These are phyloP conservation scores for Wickerhamiella galacta DNA, from an alignment of 805 yeast genomes.

Conservation along the genomic window DNA sequence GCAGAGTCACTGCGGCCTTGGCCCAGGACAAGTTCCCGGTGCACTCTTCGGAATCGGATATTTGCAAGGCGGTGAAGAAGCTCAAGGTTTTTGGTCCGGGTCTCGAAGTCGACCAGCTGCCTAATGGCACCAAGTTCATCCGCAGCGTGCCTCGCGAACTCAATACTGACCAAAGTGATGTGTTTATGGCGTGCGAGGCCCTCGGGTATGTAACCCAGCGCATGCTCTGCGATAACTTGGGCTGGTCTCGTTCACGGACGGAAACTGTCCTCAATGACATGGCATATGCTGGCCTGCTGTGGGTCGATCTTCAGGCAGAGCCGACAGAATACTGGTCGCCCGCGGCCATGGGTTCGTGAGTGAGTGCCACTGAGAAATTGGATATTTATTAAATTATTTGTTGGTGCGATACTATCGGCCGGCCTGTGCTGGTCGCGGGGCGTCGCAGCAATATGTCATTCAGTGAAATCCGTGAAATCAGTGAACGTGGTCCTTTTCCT, in stretches of 20 bases:
- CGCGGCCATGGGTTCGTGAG: background rate
- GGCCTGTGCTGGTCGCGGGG: too few species aligned
- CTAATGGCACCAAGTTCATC: constrained; percentile 36
- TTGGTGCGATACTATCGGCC: too few species aligned
- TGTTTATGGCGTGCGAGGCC: constrained; percentile 60
- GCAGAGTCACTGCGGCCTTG: constrained; percentile 30
- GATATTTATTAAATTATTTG: background rate
- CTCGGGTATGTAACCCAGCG: constrained; percentile 57
- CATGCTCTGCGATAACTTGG: constrained; percentile 52
- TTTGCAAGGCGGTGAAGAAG: constrained; percentile 36
- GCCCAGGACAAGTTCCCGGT: constrained; percentile 8
- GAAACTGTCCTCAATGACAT: constrained; percentile 53
- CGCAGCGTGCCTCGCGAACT: constrained; percentile 48
- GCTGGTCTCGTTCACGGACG: constrained; percentile 54
- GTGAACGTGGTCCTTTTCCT: too few species aligned
- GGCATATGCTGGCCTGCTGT: constrained; percentile 65
- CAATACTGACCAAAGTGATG: constrained; percentile 48
- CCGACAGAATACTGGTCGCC: constrained; percentile 26
- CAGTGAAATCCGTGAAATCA: too few species aligned
- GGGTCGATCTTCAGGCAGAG: constrained; percentile 47
- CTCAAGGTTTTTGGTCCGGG: constrained; percentile 53
- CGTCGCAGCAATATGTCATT: too few species aligned
- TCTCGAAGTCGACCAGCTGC: constrained; percentile 42
- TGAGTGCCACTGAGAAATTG: background rate
- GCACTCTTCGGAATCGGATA: constrained; percentile 29